Evolutionary conservation across 2,329 filamentous ascomycete species (phyloP).

Genomic region (Colletotrichum sp.): DNA sequence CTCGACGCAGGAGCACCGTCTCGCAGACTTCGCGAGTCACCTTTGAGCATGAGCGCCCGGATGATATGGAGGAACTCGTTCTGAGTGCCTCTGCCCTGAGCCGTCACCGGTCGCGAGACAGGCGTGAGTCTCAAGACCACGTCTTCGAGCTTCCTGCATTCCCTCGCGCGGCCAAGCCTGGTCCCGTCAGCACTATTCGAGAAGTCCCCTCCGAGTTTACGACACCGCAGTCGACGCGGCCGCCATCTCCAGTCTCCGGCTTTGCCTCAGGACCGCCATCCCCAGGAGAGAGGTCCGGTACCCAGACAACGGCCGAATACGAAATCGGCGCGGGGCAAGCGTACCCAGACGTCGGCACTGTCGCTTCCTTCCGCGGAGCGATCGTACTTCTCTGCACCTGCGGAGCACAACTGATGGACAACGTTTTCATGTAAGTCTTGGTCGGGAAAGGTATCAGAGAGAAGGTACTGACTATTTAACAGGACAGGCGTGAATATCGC

Average conservation of each 20-base stretch:
- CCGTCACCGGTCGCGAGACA: constrained; percentile 1
- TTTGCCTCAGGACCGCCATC: background rate
- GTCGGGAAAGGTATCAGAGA: background rate
- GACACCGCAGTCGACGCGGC: constrained; percentile 12
- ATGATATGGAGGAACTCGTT: constrained; percentile 9
- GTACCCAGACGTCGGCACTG: constrained; percentile 7
- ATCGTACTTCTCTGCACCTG: constrained; percentile 5
- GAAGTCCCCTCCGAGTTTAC: constrained; percentile 5
- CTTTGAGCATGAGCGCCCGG: background rate
- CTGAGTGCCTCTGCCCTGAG: background rate
- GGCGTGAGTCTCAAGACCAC: constrained; percentile 2
- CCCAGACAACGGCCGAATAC: background rate
- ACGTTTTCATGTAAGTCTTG: background rate
- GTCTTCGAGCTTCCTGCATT: constrained; percentile 6
- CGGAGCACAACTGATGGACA: constrained; percentile 3
- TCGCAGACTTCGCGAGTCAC: constrained; percentile 5
- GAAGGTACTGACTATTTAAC: background rate
- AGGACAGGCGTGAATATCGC: constrained; percentile 4
- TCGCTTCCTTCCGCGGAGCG: constrained; percentile 4
- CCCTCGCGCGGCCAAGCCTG: constrained; percentile 1
- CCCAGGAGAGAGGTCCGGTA: background rate
- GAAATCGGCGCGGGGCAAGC: constrained; percentile 5
- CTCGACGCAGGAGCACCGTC: background rate
- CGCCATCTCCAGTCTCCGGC: constrained; percentile 1
- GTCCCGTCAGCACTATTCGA: constrained; percentile 11